These are phyloP conservation scores for Chaetomium globosum DNA, from an alignment of 2,329 filamentous ascomycete genomes.

Conservation along the genomic window DNA sequence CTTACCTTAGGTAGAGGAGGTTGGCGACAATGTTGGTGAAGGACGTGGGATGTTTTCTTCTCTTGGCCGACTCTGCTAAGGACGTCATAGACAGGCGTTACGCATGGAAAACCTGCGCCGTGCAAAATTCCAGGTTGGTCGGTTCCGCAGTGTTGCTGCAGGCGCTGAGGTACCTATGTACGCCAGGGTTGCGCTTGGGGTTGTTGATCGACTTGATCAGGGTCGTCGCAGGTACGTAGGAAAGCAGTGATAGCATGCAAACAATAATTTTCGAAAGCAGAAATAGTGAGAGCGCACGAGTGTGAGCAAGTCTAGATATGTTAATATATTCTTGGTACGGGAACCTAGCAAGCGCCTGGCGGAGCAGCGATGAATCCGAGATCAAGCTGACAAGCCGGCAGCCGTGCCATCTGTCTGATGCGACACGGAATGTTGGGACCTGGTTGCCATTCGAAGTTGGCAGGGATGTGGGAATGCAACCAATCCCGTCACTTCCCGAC, in stretches of 20 bases:
- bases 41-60: not conserved
- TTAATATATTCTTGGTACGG: conserved; percentile 2
- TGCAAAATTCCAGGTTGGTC: conserved; percentile 5
- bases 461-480: conserved; percentile 4
- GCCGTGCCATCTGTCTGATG: conserved; percentile 9
- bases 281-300: not conserved
- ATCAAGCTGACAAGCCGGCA: conserved; percentile 1
- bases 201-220: not conserved
- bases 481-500: not conserved
- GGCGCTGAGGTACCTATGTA: conserved; percentile 8
- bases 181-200: not conserved
- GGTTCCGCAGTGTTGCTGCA: conserved; percentile 6
- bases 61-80: conserved; percentile 18
- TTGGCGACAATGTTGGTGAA: not conserved
- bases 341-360: not conserved
- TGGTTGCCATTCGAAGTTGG: conserved; percentile 9
- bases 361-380: conserved; percentile 2
- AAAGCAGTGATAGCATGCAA: not conserved
- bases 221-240: not conserved
- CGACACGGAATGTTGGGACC: conserved; percentile 10
- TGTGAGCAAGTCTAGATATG: not conserved
- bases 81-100: conserved; percentile 31
- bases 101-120: conserved; percentile 18
- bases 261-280: not conserved
- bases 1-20: conserved; percentile 22